Evolutionary conservation across 306 rosid genomes (phyloP), one percentile per base, ranked within the genome.

Genomic region (Hippophae tibetana): DNA sequence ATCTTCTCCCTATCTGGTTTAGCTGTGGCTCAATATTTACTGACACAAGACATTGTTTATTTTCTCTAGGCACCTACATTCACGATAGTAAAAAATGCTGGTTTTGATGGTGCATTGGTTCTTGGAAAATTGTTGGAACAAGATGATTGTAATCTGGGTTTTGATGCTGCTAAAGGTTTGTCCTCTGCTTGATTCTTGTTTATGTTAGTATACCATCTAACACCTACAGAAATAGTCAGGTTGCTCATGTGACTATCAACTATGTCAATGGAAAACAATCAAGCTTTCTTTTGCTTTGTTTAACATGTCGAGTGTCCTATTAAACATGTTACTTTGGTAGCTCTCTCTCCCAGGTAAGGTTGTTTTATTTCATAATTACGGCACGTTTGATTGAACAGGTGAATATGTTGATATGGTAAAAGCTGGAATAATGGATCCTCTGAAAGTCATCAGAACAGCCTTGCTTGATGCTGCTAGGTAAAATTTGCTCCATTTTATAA

Each of bases 381-480:
- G 9, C 65, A 47, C 60, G 70, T 69, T 14, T 61, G 56, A n/a
- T 9, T 11, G 69, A 70, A 57, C 81, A 92, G 98, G 98, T 57
- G 76, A 57, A 59, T 92, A 87, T 54, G 98, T 85, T 61, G 86
- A 87, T 77, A 85, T 87, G 98, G 93, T 92, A 47, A 74, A 85
- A 66, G 84, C 92, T 31, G 95, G 95, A 71, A 87, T 92, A 49
- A 73, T 92, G 54, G 98, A 92, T 70, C 98, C 98, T 66, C 78
- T 92, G 47, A 92, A 92, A 77, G 96, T 92, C 44, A 75, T 92
- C 56, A 83, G 95, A 78, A 87, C 98, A 13, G 95, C 98, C 42
- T 76, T 92, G 70, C 79, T 72, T 31, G 96, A 87, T 53, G 96
- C 98, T 62, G 89, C 98, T 68, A 92, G 98, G 98, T 92, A 71